A percentile compares a stretch with the other conserved stretches of the same genome.
Evolutionary conservation across 495 filamentous ascomycete species (phyloP).

Genomic region (Talaromyces nanjingensis): DNA sequence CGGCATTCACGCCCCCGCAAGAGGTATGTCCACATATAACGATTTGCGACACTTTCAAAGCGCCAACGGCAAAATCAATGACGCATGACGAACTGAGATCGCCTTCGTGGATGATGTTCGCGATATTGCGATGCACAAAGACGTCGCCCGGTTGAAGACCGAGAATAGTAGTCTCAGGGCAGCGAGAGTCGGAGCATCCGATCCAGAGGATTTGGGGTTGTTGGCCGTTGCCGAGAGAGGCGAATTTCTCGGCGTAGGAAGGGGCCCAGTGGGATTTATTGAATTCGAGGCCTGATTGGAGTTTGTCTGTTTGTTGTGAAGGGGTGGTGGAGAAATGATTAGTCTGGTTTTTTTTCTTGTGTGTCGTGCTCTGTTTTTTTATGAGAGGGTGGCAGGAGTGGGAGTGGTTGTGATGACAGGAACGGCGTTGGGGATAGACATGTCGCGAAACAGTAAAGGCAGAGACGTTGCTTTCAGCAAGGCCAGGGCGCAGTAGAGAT

Average conservation of each 20-base stretch:
- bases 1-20: slow-evolving; percentile 72
- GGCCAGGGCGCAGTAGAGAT: not conserved
- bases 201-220: slow-evolving; percentile 79
- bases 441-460: not conserved
- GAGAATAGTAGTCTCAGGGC: slow-evolving; percentile 80
- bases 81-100: slow-evolving; percentile 72
- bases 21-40: slow-evolving; percentile 78
- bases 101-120: slow-evolving; percentile 72
- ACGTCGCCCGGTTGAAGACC: slow-evolving; percentile 79
- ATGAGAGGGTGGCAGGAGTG: not conserved
- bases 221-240: slow-evolving; percentile 61
- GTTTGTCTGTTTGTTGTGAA: slow-evolving; percentile 33
- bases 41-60: slow-evolving; percentile 73
- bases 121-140: slow-evolving; percentile 93
- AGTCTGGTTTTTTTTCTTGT: not conserved
- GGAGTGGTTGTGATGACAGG: not conserved
- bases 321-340: not conserved
- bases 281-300: slow-evolving; percentile 65
- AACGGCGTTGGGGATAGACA: not conserved
- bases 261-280: slow-evolving; percentile 24
- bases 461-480: not conserved
- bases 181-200: slow-evolving; percentile 84
- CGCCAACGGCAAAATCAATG: slow-evolving; percentile 73
- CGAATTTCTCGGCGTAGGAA: slow-evolving; percentile 66
- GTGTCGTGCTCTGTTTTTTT: not conserved